These are phyloP conservation scores for Phialemoniopsis sp. DNA, from an alignment of 2,329 filamentous ascomycete species.

Conservation along the genomic window DNA sequence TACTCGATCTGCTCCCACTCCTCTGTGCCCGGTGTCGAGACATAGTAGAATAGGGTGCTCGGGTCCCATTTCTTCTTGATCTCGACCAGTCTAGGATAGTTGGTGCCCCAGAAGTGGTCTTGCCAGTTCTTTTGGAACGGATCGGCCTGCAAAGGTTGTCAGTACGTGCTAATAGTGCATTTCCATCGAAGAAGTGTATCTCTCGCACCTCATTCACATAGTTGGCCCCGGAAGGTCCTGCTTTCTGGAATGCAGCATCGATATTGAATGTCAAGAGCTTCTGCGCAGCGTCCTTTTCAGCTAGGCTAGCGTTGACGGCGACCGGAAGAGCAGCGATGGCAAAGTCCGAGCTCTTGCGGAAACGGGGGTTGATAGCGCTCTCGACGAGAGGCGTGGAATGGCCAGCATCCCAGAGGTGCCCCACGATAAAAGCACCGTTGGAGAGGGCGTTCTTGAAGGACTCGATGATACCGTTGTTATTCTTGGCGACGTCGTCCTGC, in stretches of 20 bases:
- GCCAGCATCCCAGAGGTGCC: slow-evolving; percentile 33
- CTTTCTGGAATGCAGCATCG: slow-evolving; percentile 28
- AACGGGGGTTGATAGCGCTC: slow-evolving; percentile 32
- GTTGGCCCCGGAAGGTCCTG: slow-evolving; percentile 29
- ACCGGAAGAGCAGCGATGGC: slow-evolving; percentile 26
- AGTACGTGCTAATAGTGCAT: background rate
- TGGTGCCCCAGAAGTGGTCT: slow-evolving; percentile 31
- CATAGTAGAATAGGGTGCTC: slow-evolving; percentile 34
- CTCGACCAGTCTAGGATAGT: slow-evolving; percentile 24
- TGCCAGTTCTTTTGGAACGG: slow-evolving; percentile 28
- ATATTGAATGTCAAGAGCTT: slow-evolving; percentile 29
- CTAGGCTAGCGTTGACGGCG: slow-evolving; percentile 30
- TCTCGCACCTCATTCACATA: slow-evolving; percentile 38
- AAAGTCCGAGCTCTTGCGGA: slow-evolving; percentile 26
- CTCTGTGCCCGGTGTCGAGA: slow-evolving; percentile 38
- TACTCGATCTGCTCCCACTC: slow-evolving; percentile 33
- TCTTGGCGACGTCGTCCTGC: slow-evolving; percentile 26
- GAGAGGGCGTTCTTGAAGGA: slow-evolving; percentile 26
- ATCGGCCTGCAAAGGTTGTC: slow-evolving; percentile 13
- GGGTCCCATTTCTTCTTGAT: slow-evolving; percentile 41
- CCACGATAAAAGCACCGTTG: slow-evolving; percentile 25
- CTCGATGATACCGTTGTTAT: slow-evolving; percentile 26
- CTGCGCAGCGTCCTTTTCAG: slow-evolving; percentile 34
- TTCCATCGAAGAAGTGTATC: no score
- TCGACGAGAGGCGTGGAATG: slow-evolving; percentile 26